Evolutionary conservation across 805 yeast species (phyloP).

Genomic region (Hanseniaspora lindneri): DNA sequence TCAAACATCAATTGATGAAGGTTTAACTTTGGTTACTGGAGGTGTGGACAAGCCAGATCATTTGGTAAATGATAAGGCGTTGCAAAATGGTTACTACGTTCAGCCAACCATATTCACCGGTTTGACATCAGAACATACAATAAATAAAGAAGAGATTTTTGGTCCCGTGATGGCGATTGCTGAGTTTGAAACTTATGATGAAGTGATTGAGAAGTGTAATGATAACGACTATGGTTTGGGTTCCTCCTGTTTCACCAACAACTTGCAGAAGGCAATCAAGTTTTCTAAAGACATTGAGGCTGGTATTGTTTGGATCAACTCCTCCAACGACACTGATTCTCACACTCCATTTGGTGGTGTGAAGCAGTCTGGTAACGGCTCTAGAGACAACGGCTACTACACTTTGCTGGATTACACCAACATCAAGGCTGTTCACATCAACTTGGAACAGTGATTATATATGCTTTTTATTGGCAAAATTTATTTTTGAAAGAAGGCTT

Average conservation of each 20-base stretch:
- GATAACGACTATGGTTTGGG: conserved; percentile 38
- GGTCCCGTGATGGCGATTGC: conserved; percentile 42
- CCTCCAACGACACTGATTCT: conserved; percentile 44
- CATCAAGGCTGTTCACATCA: conserved; percentile 61
- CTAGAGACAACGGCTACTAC: conserved; percentile 52
- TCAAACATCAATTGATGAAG: conserved; percentile 39
- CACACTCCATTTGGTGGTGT: conserved; percentile 61
- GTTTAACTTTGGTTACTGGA: conserved; percentile 40
- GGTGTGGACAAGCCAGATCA: conserved; percentile 30
- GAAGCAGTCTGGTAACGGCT: conserved; percentile 52
- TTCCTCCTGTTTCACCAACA: conserved; percentile 35
- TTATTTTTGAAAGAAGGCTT: no score
- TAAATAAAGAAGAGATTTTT: conserved; percentile 39
- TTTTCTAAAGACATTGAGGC: conserved; percentile 35
- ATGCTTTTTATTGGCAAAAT: not conserved
- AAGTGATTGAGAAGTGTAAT: conserved; percentile 35
- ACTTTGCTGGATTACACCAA: conserved; percentile 53
- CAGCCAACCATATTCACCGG: conserved; percentile 41
- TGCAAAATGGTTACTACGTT: conserved; percentile 30
- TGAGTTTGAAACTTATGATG: conserved; percentile 35
- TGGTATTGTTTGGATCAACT: conserved; percentile 48
- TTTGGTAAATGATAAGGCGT: conserved; percentile 19
- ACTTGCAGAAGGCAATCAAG: conserved; percentile 31
- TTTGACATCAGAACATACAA: conserved; percentile 32
- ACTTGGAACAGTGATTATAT: conserved; percentile 33